Base-by-base conservation (phyloP, 176 grass and related monocot species). In the Urochloa ruziziensis region DNA sequence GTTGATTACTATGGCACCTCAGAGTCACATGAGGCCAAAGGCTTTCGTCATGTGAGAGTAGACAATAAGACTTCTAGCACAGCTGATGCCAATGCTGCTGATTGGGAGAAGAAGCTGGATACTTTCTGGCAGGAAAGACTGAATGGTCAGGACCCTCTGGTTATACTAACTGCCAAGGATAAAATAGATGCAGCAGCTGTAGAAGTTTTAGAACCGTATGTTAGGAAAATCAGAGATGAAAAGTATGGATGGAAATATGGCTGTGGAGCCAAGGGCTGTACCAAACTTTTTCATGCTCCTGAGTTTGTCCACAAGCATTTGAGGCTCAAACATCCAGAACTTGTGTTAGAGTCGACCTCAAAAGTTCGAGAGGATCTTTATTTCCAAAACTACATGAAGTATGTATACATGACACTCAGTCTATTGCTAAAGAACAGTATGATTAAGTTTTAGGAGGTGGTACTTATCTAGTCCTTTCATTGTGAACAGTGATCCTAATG, bases 191-290 rank as follows among this genome's bases (percentile, higher is more conserved):
- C 97, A 70, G 91, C 90, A 33, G 91, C 93, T 42, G 88, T 82
- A 77, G 97, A 99, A 80, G 91, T 84, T 83, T 75, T 99, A 49
- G 93, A 99, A 65, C 97, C 97, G 21, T 82, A 85, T 49, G 91
- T 96, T 27, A 91, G 97, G 77, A 99, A 99, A 88, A 99, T 99
- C 77, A 90, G 97, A 61, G 97, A 99, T 89, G 97, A 99, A 78
- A 99, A 96, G 75, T 99, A 99, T 75, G 97, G 93, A 29, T 99
- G 97, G 97, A 99, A 99, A 85, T 99, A 99, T 68, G 97, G 97
- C 24, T 99, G 97, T 81, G 97, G 97, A 27, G 97, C 97, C 39
- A 99, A 99, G 74, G 93, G 89, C 15, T 99, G 97, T 58, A 99
- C 97, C 7, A 99, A 99, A 81, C 92, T 99, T 82, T 99, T 99